These are phyloP conservation scores for Coemansia sp. DNA, from an alignment of 192 early-diverging fungal species.

Conservation along the genomic window DNA sequence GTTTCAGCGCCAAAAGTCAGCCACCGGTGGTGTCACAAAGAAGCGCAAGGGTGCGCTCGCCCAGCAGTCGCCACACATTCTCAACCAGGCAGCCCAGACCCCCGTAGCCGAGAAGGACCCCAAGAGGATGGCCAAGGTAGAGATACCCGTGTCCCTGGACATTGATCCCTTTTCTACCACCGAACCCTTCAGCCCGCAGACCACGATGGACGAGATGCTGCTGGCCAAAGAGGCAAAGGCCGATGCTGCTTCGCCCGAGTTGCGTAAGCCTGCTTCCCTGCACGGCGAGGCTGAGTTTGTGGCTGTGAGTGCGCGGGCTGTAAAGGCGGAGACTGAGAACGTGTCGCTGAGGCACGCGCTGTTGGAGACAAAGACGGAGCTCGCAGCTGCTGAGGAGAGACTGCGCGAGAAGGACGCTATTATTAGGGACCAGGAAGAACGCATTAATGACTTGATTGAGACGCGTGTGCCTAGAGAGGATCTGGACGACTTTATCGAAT, in stretches of 20 bases:
- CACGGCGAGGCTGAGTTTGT: not conserved
- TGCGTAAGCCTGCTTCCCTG: not conserved
- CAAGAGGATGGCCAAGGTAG: conserved; percentile 35
- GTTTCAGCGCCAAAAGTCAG: conserved; percentile 35
- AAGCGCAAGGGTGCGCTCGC: conserved; percentile 36
- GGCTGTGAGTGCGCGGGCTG: conserved; percentile 7
- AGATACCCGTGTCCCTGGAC: conserved; percentile 44
- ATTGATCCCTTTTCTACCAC: conserved; percentile 36
- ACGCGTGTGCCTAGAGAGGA: conserved; percentile 49
- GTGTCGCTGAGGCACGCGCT: conserved; percentile 45
- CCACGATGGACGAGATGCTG: conserved; percentile 35
- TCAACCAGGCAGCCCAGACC: conserved; percentile 17
- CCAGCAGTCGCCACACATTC: conserved; percentile 26
- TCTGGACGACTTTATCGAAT: conserved; percentile 42
- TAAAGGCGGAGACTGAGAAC: conserved; percentile 36
- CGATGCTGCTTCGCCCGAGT: conserved; percentile 1
- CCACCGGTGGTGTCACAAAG: not conserved
- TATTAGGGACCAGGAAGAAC: conserved; percentile 39
- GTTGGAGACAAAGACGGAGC: conserved; percentile 48
- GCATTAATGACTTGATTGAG: conserved; percentile 47
- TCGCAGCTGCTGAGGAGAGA: conserved; percentile 41
- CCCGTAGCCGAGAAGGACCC: conserved; percentile 31
- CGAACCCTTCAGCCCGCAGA: conserved; percentile 28
- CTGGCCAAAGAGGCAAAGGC: conserved; percentile 20
- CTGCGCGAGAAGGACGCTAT: conserved; percentile 46